Evolutionary conservation across 768 basidiomycete genomes (phyloP), one percentile per base, ranked within the genome.

Genomic region (Hygrophoropsis aurantiaca): DNA sequence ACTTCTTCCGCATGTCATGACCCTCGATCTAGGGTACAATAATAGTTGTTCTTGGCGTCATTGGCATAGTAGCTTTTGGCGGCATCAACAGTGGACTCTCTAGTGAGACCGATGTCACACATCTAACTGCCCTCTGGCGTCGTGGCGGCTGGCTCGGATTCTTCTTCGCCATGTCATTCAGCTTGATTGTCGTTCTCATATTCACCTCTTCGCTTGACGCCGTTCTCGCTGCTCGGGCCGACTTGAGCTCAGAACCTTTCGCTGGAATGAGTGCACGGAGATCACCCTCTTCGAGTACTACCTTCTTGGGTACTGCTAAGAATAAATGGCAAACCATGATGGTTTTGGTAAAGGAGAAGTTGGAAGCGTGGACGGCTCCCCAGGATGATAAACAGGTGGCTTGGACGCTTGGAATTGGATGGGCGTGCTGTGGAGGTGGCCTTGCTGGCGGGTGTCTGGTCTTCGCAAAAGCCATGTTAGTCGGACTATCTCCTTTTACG

Each of bases 371-470:
- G 85, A 86, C 85, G 7, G 84, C 80, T 23, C 74, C 84, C 11
- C 87, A 85, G 58, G 87, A 87, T 59, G 94, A 98, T 60, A 87
- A 80, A 55, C 84, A 84, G 44, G 73, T 98, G 34, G 86, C 87
- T 6, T 97, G 93, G 90, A 84, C 89, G 21, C 75, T 94, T 37
- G 94, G 94, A 11, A 91, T 98, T 41, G 86, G 85, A 2, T 97
- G 94, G 95, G 89, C 92, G 2, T 93, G 93, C 52, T 84, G 84
- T 45, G 94, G 94, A 26, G 94, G 94, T 11, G 87, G 91, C 27
- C 72, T 98, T 32, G 91, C 92, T 5, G 95, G 94, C 5, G 84
- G 85, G 34, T 88, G 84, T 65, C 74, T 98, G 47, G 91, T 98
- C 3, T 94, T 97, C 51, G 85, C 85, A 5, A 87, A 69, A 43